phyloP scores from a whole-genome alignment of 805 yeast species.

The Limtongia smithiae region DNA sequence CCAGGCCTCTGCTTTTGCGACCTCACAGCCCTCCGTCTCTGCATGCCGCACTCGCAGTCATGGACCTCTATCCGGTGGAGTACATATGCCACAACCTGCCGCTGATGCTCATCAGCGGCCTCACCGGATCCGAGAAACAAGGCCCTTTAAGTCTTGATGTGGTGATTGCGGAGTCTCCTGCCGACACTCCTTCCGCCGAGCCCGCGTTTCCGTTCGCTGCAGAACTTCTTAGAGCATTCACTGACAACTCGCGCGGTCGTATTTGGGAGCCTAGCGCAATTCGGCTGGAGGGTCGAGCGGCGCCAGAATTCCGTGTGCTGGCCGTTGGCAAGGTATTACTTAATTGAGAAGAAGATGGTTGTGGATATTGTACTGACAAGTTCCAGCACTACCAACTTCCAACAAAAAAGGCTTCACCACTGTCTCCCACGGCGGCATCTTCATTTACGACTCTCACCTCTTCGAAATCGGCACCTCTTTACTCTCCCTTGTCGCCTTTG shows the following conservation, averaged over 20 bases:
- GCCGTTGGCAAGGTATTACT: conserved; percentile 16
- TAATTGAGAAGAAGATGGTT: too few relatives aligned
- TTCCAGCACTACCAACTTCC: conserved; percentile 20
- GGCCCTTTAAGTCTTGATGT: background rate
- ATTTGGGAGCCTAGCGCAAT: conserved; percentile 24
- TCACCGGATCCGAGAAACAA: background rate
- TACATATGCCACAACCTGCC: conserved; percentile 25
- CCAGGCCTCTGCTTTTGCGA: too few relatives aligned
- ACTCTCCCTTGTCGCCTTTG: conserved; percentile 45
- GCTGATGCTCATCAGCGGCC: conserved; percentile 26
- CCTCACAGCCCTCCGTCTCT: background rate
- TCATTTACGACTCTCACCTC: conserved; percentile 9
- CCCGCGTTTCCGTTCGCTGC: conserved; percentile 11
- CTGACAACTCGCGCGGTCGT: conserved; percentile 3
- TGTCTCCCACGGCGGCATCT: conserved; percentile 16
- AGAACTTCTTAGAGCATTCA: conserved; percentile 19
- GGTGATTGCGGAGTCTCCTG: conserved; percentile 2
- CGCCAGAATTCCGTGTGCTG: conserved; percentile 16
- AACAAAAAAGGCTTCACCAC: conserved; percentile 20
- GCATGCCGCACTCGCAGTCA: background rate
- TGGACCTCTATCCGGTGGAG: conserved; percentile 27
- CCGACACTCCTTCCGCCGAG: conserved; percentile 1
- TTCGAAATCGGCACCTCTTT: conserved; percentile 14
- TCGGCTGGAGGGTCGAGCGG: conserved; percentile 2
- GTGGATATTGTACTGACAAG: too few relatives aligned